Base-by-base conservation (phyloP, 768 basidiomycete genomes). In the Calocybe gangraenosa region DNA sequence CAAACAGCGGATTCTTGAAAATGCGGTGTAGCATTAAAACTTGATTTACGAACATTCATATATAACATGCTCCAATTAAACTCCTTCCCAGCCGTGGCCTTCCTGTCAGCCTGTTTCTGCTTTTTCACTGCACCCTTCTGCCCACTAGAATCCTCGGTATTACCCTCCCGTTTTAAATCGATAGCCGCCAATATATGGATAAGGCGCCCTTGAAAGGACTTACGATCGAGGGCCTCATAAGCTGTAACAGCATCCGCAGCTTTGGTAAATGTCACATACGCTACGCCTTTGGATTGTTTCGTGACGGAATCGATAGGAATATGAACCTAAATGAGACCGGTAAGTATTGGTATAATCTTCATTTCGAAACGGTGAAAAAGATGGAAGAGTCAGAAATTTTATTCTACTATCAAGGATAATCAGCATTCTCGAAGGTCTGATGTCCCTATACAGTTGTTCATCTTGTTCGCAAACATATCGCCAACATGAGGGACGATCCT, bases 31-130 rank as follows among this genome's bases (percentile, higher is more conserved):
- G 44, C n/a, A n/a, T 17, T 33, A 30, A 40, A 40, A 28, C 44
- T 40, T 37, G 45, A 42, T 37, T 18, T 35, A 84, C 91, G 65
- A 70, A 96, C 95, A 73, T 97, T 98, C 91, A 97, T 93, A 60
- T 93, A 97, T 46, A 98, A 62, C 76, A 92, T 87, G 42, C 84
- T 82, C 92, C 92, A 95, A 62, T 91, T 92, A 59, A 93, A 92
- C 46, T 86, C 87, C 50, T 83, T 82, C 23, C 84, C 84, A 13
- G 87, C 83, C 25, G 60, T 67, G 9, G 77, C 70, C 62, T 84
- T 92, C 46, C 80, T 72, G 58, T 84, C 82, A 25, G 74, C 73
- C 17, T 73, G 65, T 40, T 77, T 78, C 44, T 81, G 81, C 47
- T 82, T 88, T 48, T 90, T 66, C 3, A 80, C 62, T 20, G 66